Conservation (phyloP, 768 basidiomycete species). For the button mushroom (Agaricus bisporus) region DNA sequence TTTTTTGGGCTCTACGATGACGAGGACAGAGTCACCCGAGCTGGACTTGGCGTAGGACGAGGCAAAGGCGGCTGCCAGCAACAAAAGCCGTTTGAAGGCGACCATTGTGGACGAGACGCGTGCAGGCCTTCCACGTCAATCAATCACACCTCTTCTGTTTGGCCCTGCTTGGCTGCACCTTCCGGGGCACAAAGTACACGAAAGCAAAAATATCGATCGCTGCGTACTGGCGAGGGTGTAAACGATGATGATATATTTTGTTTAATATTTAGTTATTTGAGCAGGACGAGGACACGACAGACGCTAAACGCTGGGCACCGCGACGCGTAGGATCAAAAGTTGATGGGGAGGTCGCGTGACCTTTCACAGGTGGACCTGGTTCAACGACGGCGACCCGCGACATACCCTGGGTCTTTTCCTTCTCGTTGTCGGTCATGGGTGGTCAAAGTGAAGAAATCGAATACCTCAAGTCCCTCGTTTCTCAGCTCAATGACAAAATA, state of each 20-base stretch:
- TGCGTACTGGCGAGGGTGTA: too few relatives aligned
- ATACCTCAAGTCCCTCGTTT: conserved; percentile 90
- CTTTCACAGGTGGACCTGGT: conserved; percentile 5
- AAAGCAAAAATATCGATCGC: too few relatives aligned
- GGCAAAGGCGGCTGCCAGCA: conserved; percentile 25
- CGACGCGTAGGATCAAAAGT: too few relatives aligned
- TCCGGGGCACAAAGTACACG: neutral
- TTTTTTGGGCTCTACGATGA: conserved; percentile 73
- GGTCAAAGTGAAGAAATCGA: conserved; percentile 70
- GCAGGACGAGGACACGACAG: too few relatives aligned
- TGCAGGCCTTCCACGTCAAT: conserved; percentile 23
- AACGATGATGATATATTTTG: too few relatives aligned
- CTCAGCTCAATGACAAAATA: conserved; percentile 91
- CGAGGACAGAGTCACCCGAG: conserved; percentile 75
- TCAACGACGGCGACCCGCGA: conserved; percentile 4
- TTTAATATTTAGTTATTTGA: too few relatives aligned
- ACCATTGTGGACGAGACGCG: conserved; percentile 25
- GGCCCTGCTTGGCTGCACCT: conserved; percentile 17
- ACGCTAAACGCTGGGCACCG: too few relatives aligned
- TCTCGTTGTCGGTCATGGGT: conserved; percentile 38
- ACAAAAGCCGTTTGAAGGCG: conserved; percentile 27
- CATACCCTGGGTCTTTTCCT: conserved; percentile 3
- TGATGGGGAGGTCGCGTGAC: neutral
- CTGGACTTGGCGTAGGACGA: conserved; percentile 60
- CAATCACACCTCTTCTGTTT: conserved; percentile 19